Evolutionary conservation across 441 rosid genomes (phyloP).

Genomic region (Cnidoscolus chayamansa): DNA sequence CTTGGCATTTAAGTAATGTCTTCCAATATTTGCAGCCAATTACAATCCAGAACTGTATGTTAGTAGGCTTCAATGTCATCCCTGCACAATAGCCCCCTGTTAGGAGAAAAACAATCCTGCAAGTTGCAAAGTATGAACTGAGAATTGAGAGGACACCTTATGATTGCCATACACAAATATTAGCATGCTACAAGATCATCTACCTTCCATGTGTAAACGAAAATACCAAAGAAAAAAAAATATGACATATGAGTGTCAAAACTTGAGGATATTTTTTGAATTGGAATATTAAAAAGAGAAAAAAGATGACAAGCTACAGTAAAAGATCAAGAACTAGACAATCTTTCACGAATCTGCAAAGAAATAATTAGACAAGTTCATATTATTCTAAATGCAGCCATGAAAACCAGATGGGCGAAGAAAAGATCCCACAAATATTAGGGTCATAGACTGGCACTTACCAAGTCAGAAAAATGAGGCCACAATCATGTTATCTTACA

Average conservation of each 20-base stretch:
- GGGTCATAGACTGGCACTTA: not conserved
- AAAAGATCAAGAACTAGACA: not conserved
- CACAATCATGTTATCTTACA: not conserved
- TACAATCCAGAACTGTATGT: not conserved
- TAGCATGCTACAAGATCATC: constrained; percentile 10
- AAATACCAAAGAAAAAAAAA: not conserved
- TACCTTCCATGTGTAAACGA: not conserved
- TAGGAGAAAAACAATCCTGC: constrained; percentile 32
- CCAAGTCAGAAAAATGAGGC: not conserved
- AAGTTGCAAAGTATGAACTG: constrained; percentile 30
- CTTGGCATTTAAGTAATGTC: constrained; percentile 21
- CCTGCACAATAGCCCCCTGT: constrained; percentile 10
- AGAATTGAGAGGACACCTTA: constrained; percentile 17
- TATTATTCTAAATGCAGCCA: not conserved
- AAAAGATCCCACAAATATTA: constrained; percentile 1
- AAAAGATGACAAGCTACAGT: not conserved
- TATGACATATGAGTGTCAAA: no score
- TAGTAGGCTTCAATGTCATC: constrained; percentile 21
- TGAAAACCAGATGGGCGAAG: not conserved
- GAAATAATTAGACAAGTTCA: not conserved
- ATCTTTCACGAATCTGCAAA: not conserved
- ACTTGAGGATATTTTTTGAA: not conserved
- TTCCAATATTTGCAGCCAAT: constrained; percentile 11
- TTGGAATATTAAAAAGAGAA: not conserved
- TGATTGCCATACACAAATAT: constrained; percentile 9